Evolutionary conservation across 2,329 filamentous ascomycete genomes (phyloP).

Genomic region (Aureobasidium sp.): DNA sequence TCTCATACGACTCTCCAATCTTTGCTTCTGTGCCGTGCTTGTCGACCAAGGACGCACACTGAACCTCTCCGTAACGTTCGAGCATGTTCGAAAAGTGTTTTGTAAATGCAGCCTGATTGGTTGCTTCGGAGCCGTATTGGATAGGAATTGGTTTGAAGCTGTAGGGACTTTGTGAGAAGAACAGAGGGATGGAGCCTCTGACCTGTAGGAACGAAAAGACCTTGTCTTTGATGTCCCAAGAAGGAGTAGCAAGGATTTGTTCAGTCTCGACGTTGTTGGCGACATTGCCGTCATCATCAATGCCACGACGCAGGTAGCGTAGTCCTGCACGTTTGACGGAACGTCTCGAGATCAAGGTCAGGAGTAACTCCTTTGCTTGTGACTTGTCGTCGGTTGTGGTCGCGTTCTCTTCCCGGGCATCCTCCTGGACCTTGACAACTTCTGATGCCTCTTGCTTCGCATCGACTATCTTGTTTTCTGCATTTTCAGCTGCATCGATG

Average conservation of each 20-base stretch:
- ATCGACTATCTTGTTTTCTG: constrained; percentile 23
- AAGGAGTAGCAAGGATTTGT: constrained; percentile 70
- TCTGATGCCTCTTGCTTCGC: constrained; percentile 17
- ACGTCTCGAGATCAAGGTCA: constrained; percentile 88
- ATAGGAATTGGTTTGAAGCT: constrained; percentile 81
- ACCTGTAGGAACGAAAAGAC: constrained; percentile 80
- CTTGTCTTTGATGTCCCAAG: constrained; percentile 53
- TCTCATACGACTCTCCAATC: constrained; percentile 70
- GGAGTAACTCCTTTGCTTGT: constrained; percentile 47
- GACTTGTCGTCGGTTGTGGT: constrained; percentile 9
- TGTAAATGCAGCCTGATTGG: constrained; percentile 69
- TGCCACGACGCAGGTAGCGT: constrained; percentile 79
- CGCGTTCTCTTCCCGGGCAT: constrained; percentile 13
- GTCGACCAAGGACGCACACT: constrained; percentile 78
- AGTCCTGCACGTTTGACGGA: constrained; percentile 80
- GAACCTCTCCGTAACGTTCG: constrained; percentile 63
- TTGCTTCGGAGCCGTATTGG: constrained; percentile 68
- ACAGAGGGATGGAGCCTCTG: constrained; percentile 84
- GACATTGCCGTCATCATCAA: constrained; percentile 79
- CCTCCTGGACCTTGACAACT: constrained; percentile 16
- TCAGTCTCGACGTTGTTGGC: constrained; percentile 94
- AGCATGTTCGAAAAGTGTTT: constrained; percentile 67
- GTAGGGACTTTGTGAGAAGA: constrained; percentile 92
- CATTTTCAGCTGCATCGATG: constrained; percentile 19
- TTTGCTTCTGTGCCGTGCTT: constrained; percentile 74